Conservation (phyloP, 2,329 filamentous ascomycete genomes). For the Talaromyces rugulosus region DNA sequence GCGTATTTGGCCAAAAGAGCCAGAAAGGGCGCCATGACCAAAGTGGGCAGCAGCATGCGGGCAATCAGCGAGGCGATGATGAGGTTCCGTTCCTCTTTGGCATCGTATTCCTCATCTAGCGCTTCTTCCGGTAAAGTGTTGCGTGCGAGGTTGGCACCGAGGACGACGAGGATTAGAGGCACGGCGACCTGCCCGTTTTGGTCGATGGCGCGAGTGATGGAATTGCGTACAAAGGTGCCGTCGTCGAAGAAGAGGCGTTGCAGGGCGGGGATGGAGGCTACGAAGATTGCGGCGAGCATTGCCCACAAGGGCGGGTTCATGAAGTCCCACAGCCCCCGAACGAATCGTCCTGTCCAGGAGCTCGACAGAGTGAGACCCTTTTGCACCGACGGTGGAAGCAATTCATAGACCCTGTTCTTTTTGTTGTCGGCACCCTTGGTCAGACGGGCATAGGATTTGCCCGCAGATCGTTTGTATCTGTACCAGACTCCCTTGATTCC, state of each 20-base stretch:
- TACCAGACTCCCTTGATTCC: conserved; percentile 25
- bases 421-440: conserved; percentile 19
- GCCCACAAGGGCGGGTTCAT: conserved; percentile 99
- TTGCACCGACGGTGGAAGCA: conserved; percentile 53
- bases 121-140: conserved; percentile 75
- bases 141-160: conserved; percentile 89
- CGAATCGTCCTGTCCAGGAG: conserved; percentile 47
- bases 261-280: conserved; percentile 79
- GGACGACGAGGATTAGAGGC: conserved; percentile 87
- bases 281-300: conserved; percentile 85
- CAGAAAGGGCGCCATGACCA: conserved; percentile 87
- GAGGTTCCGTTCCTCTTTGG: conserved; percentile 65
- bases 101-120: conserved; percentile 58
- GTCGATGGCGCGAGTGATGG: conserved; percentile 78
- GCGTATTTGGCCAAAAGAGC: conserved; percentile 85
- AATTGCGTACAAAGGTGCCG: conserved; percentile 87
- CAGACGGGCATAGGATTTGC: conserved; percentile 17
- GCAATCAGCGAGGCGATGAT: conserved; percentile 80
- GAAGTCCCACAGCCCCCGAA: conserved; percentile 75
- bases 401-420: conserved; percentile 36
- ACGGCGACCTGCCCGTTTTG: conserved; percentile 90
- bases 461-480: conserved; percentile 22
- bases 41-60: conserved; percentile 86
- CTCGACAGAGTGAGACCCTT: conserved; percentile 42
- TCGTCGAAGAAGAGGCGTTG: conserved; percentile 84